Evolutionary conservation across 1,284 basidiomycete species (phyloP), one percentile per base, ranked within the genome.

Genomic region (Leccinum ponderosum): DNA sequence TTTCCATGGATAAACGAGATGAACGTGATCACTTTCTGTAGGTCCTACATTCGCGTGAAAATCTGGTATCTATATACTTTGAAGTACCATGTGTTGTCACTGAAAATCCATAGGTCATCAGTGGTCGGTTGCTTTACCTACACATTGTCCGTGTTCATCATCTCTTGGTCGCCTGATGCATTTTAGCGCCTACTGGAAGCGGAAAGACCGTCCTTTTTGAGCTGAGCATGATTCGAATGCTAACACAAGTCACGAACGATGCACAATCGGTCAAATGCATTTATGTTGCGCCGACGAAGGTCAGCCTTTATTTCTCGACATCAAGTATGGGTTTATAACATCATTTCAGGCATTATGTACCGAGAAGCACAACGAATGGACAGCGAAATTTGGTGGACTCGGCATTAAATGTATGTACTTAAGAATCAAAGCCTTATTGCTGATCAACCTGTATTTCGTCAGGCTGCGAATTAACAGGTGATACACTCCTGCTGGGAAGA

Each of bases 161-260:
- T 66, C 53, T 62, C 48, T 58, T 51, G 27, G 60, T 67, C 50
- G 62, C 50, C 57, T 44, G 56, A 56, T 58, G n/a, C 55, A 35
- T 35, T 47, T 29, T 70, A 89, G 95, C 95, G 1, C 95, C 95
- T 0, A 97, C 95, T 6, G 93, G 95, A 25, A 92, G 93, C 53
- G 95, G 95, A 27, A 97, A 97, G 76, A 95, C 96, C 0, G 94
- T 92, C 1, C 76, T 98, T 6, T 99, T 99, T 67, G 97, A 99
- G 73, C 78, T 99, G 11, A 87, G 93, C 0, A 90, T 98, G 55
- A 86, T 98, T 55, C 86, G 86, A 33, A 85, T 95, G 82, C 77
- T 96, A 39, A 80, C 78, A 55, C 76, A 80, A 55, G 75, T 79
- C 7, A 69, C 74, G 55, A 73, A 76, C 22, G 70, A 72, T 8